Conservation (phyloP, 768 basidiomycete species). For the Leccinum arenicola region DNA sequence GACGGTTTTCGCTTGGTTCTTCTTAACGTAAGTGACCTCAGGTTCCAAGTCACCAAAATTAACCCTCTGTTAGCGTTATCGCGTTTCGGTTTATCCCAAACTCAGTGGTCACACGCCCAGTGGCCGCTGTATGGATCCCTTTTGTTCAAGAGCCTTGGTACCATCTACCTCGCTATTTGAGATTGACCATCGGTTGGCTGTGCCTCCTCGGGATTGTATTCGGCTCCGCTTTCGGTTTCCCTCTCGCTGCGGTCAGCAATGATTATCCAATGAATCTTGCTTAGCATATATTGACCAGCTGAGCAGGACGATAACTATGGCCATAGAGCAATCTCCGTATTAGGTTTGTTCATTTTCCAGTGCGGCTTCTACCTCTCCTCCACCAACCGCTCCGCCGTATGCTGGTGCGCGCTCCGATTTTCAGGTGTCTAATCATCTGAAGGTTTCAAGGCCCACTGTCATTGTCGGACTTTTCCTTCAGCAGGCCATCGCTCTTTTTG, state of each 20-base stretch:
- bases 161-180: conserved; percentile 46
- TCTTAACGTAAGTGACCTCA: conserved; percentile 54
- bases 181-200: conserved; percentile 72
- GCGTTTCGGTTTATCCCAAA: conserved; percentile 84
- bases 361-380: conserved; percentile 69
- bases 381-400: conserved; percentile 56
- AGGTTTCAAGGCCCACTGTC: conserved; percentile 65
- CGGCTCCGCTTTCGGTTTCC: conserved; percentile 85
- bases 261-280: conserved; percentile 1
- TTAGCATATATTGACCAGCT: conserved; percentile 12
- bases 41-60: not conserved
- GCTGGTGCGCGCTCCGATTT: conserved; percentile 52
- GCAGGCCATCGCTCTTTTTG: conserved; percentile 84
- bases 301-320: conserved; percentile 64
- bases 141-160: conserved; percentile 67
- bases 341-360: conserved; percentile 81
- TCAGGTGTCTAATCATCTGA: not conserved
- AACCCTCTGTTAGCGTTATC: conserved; percentile 49
- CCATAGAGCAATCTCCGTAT: conserved; percentile 78
- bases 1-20: conserved; percentile 80
- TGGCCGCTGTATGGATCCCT: conserved; percentile 69
- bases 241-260: conserved; percentile 47
- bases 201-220: conserved; percentile 75
- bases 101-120: conserved; percentile 65
- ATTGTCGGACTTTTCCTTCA: conserved; percentile 84